A percentile compares a stretch with the other conserved stretches of the same genome.
Conservation (phyloP, 2,329 filamentous ascomycete genomes). For the Hirsutella minnesotensis region DNA sequence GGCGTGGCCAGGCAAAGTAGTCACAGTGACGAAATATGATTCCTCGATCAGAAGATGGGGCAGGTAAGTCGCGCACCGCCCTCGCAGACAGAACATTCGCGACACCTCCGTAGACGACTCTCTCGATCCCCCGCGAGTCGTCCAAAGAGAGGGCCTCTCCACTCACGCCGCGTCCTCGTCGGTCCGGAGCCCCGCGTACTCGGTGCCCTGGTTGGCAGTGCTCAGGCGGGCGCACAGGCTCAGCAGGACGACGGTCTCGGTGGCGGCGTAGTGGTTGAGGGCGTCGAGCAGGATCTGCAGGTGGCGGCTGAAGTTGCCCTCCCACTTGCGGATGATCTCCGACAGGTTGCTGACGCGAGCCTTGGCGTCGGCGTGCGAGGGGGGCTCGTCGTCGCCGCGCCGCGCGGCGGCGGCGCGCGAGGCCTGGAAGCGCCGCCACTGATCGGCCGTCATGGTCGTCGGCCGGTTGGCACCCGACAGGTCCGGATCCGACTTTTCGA, state of each 20-base stretch:
- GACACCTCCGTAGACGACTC: too few species aligned
- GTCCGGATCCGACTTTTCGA: constrained; percentile 75
- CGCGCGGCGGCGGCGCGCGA: constrained; percentile 26
- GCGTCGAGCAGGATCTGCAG: constrained; percentile 89
- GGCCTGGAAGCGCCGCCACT: constrained; percentile 47
- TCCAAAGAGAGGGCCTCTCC: too few species aligned
- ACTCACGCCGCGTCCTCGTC: constrained; percentile 37
- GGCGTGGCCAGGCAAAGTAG: too few species aligned
- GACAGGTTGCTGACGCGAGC: constrained; percentile 62
- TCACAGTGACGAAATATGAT: too few species aligned
- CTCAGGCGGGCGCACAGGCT: constrained; percentile 76
- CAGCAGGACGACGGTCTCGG: constrained; percentile 87
- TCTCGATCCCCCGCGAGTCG: too few species aligned
- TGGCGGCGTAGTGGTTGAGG: constrained; percentile 93
- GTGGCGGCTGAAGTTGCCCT: constrained; percentile 84
- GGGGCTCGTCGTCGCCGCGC: constrained; percentile 2
- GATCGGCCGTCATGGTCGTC: constrained; percentile 44
- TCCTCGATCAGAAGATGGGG: too few species aligned
- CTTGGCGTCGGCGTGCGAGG: constrained; percentile 18
- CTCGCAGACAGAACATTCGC: too few species aligned
- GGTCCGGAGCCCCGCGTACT: constrained; percentile 46
- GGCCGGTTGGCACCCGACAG: constrained; percentile 50
- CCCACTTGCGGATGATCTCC: constrained; percentile 82
- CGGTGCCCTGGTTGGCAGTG: constrained; percentile 67
- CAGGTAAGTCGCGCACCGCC: too few species aligned